A percentile compares a stretch with the other conserved stretches of the same genome.
Conservation (phyloP, 345 rosid species). For the Brassica nigra region DNA sequence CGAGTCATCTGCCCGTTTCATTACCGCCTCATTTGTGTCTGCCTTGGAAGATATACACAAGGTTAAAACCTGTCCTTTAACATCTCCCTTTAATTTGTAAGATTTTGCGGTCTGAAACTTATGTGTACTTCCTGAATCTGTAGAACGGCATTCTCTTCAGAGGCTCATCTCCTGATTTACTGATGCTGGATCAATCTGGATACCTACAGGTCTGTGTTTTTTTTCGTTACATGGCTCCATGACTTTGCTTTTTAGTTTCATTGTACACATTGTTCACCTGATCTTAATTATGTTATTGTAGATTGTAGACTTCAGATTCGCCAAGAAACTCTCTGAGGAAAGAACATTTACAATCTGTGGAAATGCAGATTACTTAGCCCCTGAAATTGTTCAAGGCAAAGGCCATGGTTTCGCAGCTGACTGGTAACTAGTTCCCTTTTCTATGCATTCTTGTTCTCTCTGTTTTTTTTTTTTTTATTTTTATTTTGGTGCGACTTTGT, state of each 20-base stretch:
- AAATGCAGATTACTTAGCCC: conserved; percentile 80
- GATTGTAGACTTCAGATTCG: conserved; percentile 88
- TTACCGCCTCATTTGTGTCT: conserved; percentile 69
- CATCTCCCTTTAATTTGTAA: conserved; percentile 3
- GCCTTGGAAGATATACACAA: conserved; percentile 81
- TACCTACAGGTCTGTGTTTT: conserved; percentile 64
- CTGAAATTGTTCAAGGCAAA: conserved; percentile 87
- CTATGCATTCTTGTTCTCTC: neutral
- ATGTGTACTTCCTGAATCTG: conserved; percentile 33
- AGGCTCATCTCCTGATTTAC: conserved; percentile 79
- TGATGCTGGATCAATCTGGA: conserved; percentile 88
- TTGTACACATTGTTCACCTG: neutral
- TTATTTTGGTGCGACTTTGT: neutral
- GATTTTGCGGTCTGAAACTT: conserved; percentile 16
- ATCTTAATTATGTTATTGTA: conserved; percentile 30
- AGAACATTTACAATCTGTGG: conserved; percentile 90
- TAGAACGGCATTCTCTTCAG: conserved; percentile 82
- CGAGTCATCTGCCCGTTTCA: conserved; percentile 72
- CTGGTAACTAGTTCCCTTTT: conserved; percentile 52
- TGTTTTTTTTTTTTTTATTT: neutral
- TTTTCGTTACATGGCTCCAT: conserved; percentile 6
- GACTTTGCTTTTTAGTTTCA: neutral
- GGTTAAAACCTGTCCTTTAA: conserved; percentile 43
- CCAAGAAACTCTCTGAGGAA: conserved; percentile 65
- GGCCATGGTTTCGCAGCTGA: conserved; percentile 88